phyloP scores from a whole-genome alignment of 169 alveolate species.

The Eimeria acervulina region DNA sequence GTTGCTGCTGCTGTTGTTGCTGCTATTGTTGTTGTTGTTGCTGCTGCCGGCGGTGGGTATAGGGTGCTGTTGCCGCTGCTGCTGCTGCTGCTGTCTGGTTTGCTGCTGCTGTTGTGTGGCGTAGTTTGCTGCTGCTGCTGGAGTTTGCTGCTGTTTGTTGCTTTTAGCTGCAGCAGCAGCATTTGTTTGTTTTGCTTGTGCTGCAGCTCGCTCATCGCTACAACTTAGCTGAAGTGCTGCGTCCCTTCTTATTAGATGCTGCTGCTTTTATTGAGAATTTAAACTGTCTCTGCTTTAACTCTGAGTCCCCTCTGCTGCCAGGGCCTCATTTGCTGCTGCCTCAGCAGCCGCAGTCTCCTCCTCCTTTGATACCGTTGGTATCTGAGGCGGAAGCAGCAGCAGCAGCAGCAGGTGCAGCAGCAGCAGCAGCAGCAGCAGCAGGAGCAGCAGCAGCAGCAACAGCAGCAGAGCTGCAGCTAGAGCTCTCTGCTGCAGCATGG shows the following conservation, averaged over 20 bases:
- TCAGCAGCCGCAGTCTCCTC: neutral
- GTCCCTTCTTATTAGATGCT: constrained; percentile 17
- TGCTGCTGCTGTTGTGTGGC: neutral
- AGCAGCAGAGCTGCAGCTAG: constrained; percentile 22
- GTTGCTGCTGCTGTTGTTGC: neutral
- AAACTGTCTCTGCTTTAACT: neutral
- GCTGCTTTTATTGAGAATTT: constrained; percentile 30
- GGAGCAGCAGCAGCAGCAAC: constrained; percentile 28
- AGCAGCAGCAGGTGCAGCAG: neutral
- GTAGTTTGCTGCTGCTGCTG: neutral
- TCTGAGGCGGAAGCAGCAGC: neutral
- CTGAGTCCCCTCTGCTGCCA: neutral
- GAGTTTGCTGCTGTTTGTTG: neutral
- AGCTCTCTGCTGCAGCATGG: constrained; percentile 52
- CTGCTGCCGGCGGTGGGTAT: neutral
- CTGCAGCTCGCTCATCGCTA: constrained; percentile 73
- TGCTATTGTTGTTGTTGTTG: neutral
- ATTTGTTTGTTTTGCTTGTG: neutral
- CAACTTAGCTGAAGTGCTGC: constrained; percentile 7
- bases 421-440: constrained; percentile 32
- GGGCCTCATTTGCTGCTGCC: neutral
- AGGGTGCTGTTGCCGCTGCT: constrained; percentile 13
- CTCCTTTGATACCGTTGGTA: neutral
- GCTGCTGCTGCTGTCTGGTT: neutral
- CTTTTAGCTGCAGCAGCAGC: neutral